phyloP scores from a whole-genome alignment of 2,329 filamentous ascomycete species.

The Didymella arachidicola region DNA sequence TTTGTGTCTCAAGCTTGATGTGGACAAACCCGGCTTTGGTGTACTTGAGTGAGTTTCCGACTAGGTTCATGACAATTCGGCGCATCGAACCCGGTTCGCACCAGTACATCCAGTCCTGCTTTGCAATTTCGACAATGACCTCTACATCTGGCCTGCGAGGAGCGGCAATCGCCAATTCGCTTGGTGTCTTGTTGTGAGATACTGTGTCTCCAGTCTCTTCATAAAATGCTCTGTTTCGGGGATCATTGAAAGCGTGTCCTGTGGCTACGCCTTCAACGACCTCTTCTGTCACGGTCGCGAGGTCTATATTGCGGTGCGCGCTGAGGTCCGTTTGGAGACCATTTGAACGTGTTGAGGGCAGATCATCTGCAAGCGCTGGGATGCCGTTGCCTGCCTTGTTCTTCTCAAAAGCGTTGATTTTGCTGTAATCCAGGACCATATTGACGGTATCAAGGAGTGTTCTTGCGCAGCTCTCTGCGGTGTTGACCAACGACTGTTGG shows the following conservation, averaged over 20 bases:
- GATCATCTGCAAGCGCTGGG: not conserved
- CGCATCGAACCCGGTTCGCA: constrained; percentile 23
- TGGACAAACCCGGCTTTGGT: constrained; percentile 24
- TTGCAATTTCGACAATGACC: constrained; percentile 56
- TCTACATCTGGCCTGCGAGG: constrained; percentile 41
- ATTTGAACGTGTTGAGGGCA: not conserved
- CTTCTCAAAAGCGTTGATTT: constrained; percentile 36
- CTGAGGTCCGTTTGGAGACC: constrained; percentile 41
- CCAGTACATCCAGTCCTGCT: constrained; percentile 48
- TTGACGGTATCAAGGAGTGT: constrained; percentile 56
- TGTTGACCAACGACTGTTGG: constrained; percentile 55
- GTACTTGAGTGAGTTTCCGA: constrained; percentile 38
- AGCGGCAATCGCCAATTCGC: not conserved
- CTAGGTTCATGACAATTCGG: constrained; percentile 36
- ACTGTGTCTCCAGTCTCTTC: not conserved
- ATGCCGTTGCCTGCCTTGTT: constrained; percentile 36
- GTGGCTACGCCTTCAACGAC: constrained; percentile 61
- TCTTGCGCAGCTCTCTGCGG: constrained; percentile 58
- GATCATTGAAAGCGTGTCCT: constrained; percentile 53
- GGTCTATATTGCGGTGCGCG: constrained; percentile 49
- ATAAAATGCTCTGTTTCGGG: constrained; percentile 16
- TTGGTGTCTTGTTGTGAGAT: not conserved
- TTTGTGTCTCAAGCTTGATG: constrained; percentile 48
- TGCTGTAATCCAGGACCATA: constrained; percentile 33
- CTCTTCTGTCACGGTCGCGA: constrained; percentile 59